Conservation (phyloP, 208 protist genomes). For the Leishmania turanica region DNA sequence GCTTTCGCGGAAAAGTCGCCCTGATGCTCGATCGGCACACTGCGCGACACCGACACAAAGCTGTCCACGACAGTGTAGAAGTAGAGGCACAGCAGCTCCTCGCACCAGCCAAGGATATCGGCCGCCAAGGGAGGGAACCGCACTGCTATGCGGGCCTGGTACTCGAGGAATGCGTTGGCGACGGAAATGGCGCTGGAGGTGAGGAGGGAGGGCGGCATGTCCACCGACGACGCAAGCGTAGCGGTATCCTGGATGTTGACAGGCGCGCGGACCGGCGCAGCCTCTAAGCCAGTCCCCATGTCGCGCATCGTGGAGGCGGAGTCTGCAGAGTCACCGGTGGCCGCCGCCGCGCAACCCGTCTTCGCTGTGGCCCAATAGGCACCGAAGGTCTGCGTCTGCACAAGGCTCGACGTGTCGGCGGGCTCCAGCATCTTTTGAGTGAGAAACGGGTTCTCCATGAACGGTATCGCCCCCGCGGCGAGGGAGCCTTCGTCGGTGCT, state of each 20-base stretch:
- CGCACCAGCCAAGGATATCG: conserved; percentile 71
- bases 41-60: conserved; percentile 84
- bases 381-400: conserved; percentile 63
- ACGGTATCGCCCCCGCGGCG: conserved; percentile 23
- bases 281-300: conserved; percentile 14
- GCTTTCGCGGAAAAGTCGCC: conserved; percentile 53
- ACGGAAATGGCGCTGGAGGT: conserved; percentile 60
- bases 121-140: conserved; percentile 76
- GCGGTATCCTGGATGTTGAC: neutral
- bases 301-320: conserved; percentile 13
- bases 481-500: conserved; percentile 28
- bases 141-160: conserved; percentile 72
- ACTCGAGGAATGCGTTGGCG: conserved; percentile 74
- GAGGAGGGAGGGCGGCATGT: conserved; percentile 44
- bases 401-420: conserved; percentile 57
- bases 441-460: conserved; percentile 82
- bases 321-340: neutral
- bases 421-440: conserved; percentile 55
- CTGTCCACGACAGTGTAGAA: conserved; percentile 85
- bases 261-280: neutral
- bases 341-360: conserved; percentile 1
- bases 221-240: conserved; percentile 31
- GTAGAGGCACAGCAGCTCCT: conserved; percentile 71
- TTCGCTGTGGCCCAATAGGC: conserved; percentile 50
- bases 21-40: conserved; percentile 74